These are phyloP conservation scores for Eucalyptus melliodora DNA, from an alignment of 345 rosid genomes.

Conservation along the genomic window DNA sequence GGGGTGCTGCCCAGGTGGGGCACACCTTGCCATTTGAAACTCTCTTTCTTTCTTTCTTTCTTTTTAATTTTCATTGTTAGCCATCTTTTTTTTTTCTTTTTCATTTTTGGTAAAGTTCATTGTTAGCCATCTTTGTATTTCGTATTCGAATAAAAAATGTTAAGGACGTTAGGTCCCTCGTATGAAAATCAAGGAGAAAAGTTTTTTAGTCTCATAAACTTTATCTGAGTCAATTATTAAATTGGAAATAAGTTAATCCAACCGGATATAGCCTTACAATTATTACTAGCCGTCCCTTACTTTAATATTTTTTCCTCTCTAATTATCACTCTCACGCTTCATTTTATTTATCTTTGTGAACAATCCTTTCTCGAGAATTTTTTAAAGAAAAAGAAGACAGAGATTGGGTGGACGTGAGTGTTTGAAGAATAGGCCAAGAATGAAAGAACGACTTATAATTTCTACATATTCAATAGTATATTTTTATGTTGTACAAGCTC, in stretches of 20 bases:
- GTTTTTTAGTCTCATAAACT: not conserved
- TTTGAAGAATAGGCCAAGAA: too few relatives aligned
- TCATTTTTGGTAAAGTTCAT: not conserved
- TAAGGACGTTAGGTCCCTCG: not conserved
- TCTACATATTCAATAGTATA: too few relatives aligned
- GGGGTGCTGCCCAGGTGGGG: rapidly evolving
- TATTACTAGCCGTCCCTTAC: not conserved
- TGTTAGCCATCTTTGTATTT: not conserved
- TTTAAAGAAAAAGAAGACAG: too few relatives aligned
- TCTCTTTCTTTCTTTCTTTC: too few relatives aligned
- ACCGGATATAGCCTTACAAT: not conserved
- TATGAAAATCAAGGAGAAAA: not conserved
- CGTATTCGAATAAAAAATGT: rapidly evolving
- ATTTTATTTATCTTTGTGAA: not conserved
- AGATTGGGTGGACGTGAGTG: too few relatives aligned
- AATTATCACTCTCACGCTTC: not conserved
- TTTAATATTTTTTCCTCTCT: not conserved
- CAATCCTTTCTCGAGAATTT: too few relatives aligned
- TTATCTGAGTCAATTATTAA: not conserved
- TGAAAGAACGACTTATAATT: too few relatives aligned
- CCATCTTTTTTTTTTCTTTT: not conserved
- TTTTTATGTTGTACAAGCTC: too few relatives aligned
- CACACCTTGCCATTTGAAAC: not conserved
- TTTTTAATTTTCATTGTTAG: not conserved
- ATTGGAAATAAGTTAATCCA: not conserved